phyloP scores from a whole-genome alignment of 441 rosid genomes.

The Eruca vesicaria region DNA sequence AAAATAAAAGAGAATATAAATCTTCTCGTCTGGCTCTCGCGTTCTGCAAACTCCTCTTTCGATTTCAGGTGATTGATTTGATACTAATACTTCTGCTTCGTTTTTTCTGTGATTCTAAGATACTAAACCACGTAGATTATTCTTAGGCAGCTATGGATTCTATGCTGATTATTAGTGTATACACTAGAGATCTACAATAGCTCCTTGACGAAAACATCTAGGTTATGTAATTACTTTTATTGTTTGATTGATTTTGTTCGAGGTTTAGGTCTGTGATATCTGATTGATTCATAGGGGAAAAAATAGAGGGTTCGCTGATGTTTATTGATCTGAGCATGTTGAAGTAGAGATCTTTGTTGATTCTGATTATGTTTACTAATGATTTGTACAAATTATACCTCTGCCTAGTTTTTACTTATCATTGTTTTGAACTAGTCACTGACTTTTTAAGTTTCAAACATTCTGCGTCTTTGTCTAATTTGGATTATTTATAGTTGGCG shows the following conservation, averaged over 20 bases:
- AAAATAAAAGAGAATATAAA: not conserved
- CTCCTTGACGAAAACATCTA: not conserved
- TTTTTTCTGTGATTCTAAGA: not conserved
- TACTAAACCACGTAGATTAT: not conserved
- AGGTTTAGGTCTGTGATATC: constrained; percentile 1
- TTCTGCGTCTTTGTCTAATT: not conserved
- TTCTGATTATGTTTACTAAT: not conserved
- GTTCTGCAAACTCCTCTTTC: constrained; percentile 20
- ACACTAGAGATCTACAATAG: constrained; percentile 18
- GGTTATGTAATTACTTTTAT: not conserved
- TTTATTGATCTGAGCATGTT: not conserved
- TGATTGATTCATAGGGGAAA: not conserved
- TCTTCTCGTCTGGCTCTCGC: not conserved
- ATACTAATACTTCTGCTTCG: constrained; percentile 8
- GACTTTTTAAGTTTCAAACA: not conserved
- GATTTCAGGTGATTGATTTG: constrained; percentile 34
- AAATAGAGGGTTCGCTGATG: not conserved
- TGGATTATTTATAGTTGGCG: not conserved
- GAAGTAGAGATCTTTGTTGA: not conserved
- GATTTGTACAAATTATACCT: not conserved
- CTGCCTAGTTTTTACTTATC: not conserved
- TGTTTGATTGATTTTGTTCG: not conserved
- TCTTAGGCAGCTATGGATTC: not conserved
- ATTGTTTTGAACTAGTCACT: not conserved
- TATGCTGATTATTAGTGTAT: constrained; percentile 1